phyloP scores from a whole-genome alignment of 371 early-diverging fungal genomes.

The Rhizopus arrhizus region DNA sequence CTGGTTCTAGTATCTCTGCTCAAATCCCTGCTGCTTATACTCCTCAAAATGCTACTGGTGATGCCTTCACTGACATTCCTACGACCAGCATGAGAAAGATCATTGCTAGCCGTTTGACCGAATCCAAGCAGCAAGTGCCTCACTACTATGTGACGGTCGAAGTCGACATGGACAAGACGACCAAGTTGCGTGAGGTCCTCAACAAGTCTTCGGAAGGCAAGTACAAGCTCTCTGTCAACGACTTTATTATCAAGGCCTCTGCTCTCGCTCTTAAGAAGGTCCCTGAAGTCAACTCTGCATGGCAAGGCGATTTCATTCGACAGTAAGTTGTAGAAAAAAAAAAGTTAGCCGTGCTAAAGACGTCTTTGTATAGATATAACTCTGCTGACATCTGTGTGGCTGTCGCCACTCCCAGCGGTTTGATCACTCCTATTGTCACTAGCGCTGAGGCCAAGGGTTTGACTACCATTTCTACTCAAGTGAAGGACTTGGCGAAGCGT shows the following conservation, averaged over 20 bases:
- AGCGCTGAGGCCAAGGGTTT: constrained; percentile 88
- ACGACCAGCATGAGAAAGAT: constrained; percentile 92
- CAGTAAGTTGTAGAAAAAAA: constrained; percentile 58
- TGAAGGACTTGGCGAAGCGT: constrained; percentile 84
- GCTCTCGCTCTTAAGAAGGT: constrained; percentile 89
- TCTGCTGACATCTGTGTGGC: constrained; percentile 94
- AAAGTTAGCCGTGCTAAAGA: not conserved
- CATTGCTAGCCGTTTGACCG: constrained; percentile 82
- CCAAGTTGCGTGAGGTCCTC: constrained; percentile 85
- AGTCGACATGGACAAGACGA: constrained; percentile 84
- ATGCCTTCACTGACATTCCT: constrained; percentile 80
- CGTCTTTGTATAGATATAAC: constrained; percentile 65
- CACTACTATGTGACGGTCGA: constrained; percentile 96
- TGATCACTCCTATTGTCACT: constrained; percentile 95
- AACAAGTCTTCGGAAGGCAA: constrained; percentile 86
- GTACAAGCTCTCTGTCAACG: constrained; percentile 97
- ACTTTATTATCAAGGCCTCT: constrained; percentile 96
- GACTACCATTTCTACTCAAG: constrained; percentile 78
- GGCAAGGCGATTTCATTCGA: constrained; percentile 92
- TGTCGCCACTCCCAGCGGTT: constrained; percentile 91
- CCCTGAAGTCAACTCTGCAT: constrained; percentile 95
- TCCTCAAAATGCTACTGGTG: constrained; percentile 56
- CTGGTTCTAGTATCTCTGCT: constrained; percentile 42
- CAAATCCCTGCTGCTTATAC: constrained; percentile 52
- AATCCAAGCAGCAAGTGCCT: constrained; percentile 88